Conservation (phyloP, 768 basidiomycete genomes). For the Boletus coccyginus region DNA sequence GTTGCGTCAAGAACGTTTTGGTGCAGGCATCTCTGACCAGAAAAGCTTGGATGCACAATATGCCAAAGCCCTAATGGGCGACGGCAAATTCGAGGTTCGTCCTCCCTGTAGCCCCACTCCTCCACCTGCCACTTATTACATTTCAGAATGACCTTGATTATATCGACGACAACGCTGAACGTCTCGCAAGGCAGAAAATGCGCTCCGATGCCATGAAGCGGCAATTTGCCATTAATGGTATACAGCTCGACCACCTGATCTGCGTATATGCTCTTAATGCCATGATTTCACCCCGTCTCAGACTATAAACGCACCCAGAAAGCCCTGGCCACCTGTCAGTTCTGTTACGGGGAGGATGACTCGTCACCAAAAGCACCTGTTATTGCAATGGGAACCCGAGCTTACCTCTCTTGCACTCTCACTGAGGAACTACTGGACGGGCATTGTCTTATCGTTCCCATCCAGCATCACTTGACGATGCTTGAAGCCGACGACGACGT, state of each 20-base stretch:
- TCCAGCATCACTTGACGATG: constrained; percentile 89
- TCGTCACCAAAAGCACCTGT: constrained; percentile 83
- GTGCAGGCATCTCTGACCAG: constrained; percentile 86
- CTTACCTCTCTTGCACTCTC: constrained; percentile 86
- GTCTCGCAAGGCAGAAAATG: constrained; percentile 91
- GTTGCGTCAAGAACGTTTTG: constrained; percentile 88
- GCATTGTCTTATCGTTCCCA: constrained; percentile 93
- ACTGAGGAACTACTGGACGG: constrained; percentile 88
- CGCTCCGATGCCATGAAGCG: constrained; percentile 95
- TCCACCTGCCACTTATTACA: not conserved
- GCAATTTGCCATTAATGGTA: constrained; percentile 94
- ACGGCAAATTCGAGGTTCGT: constrained; percentile 80
- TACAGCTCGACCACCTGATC: constrained; percentile 13
- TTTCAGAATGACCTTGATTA: constrained; percentile 84
- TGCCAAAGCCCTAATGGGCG: constrained; percentile 82
- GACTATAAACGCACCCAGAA: constrained; percentile 96
- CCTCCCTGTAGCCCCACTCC: not conserved
- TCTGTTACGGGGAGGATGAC: constrained; percentile 93
- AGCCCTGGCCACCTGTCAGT: constrained; percentile 78
- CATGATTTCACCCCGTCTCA: constrained; percentile 28
- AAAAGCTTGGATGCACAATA: constrained; percentile 90
- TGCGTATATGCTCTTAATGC: not conserved
- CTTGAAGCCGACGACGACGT: constrained; percentile 96
- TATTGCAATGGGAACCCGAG: constrained; percentile 86
- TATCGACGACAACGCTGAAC: constrained; percentile 95